Evolutionary conservation across 805 yeast genomes (phyloP).

Genomic region (Nakazawaea anatomiae): DNA sequence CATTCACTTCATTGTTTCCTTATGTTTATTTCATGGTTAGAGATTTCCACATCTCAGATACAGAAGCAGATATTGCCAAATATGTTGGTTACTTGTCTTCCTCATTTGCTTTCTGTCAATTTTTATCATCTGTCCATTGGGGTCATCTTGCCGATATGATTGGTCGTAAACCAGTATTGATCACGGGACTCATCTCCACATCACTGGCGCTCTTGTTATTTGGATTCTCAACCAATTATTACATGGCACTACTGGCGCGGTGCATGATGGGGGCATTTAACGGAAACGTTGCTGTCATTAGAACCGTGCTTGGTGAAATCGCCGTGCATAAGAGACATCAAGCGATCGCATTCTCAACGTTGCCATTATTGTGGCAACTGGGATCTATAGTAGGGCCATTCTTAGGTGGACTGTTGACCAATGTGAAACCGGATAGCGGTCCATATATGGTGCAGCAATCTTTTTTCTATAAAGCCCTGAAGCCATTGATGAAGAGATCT

Average conservation of each 20-base stretch:
- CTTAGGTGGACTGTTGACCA: conserved; percentile 26
- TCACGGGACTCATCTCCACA: conserved; percentile 48
- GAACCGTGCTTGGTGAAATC: conserved; percentile 57
- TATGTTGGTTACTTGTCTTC: conserved; percentile 60
- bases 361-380: conserved; percentile 56
- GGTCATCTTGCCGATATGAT: conserved; percentile 45
- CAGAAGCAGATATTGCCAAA: conserved; percentile 45
- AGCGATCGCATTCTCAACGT: conserved; percentile 53
- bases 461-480: background rate
- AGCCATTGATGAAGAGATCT: background rate
- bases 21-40: conserved; percentile 57
- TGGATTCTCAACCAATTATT: conserved; percentile 50
- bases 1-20: conserved; percentile 58
- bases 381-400: conserved; percentile 58
- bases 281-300: conserved; percentile 56
- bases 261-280: conserved; percentile 48
- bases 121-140: conserved; percentile 53
- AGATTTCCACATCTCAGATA: conserved; percentile 45
- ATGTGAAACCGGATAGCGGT: background rate
- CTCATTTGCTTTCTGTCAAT: conserved; percentile 53
- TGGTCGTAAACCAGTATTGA: conserved; percentile 50
- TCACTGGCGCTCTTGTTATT: conserved; percentile 37
- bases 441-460: background rate
- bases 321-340: conserved; percentile 52
- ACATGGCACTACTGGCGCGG: conserved; percentile 48